phyloP scores from a whole-genome alignment of 805 yeast genomes.

The Yarrowia sp. region DNA sequence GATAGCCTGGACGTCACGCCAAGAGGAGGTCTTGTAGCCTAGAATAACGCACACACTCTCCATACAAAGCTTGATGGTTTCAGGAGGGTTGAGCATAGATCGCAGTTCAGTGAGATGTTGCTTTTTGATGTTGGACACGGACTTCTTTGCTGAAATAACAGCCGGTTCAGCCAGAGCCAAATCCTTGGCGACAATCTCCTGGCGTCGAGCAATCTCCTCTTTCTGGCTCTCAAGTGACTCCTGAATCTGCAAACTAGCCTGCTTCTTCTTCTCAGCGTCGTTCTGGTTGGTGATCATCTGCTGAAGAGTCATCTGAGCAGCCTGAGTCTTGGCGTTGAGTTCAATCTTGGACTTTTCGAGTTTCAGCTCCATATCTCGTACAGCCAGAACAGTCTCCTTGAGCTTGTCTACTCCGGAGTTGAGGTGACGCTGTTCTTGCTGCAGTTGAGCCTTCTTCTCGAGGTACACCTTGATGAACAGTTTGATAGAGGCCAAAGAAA shows the following conservation, averaged over 20 bases:
- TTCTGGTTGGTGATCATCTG: constrained; percentile 81
- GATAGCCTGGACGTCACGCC: constrained; percentile 83
- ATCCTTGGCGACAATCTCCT: constrained; percentile 56
- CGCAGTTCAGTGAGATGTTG: constrained; percentile 87
- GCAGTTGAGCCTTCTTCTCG: constrained; percentile 49
- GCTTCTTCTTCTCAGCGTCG: constrained; percentile 87
- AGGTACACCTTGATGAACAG: constrained; percentile 47
- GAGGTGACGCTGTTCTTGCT: constrained; percentile 67
- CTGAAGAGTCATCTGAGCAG: constrained; percentile 69
- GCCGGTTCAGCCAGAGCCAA: constrained; percentile 82
- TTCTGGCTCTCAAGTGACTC: constrained; percentile 68
- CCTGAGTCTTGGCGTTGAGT: constrained; percentile 56
- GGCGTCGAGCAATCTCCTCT: constrained; percentile 53
- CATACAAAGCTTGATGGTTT: constrained; percentile 75
- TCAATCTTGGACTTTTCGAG: constrained; percentile 53
- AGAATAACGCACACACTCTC: constrained; percentile 85
- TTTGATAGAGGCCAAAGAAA: constrained; percentile 26
- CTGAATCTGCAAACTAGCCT: constrained; percentile 76
- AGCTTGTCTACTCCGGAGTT: constrained; percentile 71
- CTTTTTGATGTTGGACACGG: constrained; percentile 90
- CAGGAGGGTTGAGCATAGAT: constrained; percentile 89
- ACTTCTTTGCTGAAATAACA: constrained; percentile 75
- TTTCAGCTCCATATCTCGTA: constrained; percentile 54
- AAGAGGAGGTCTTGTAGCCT: constrained; percentile 61
- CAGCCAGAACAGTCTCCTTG: constrained; percentile 72